Conservation (phyloP, 805 yeast genomes). For the Candida verbasci region DNA sequence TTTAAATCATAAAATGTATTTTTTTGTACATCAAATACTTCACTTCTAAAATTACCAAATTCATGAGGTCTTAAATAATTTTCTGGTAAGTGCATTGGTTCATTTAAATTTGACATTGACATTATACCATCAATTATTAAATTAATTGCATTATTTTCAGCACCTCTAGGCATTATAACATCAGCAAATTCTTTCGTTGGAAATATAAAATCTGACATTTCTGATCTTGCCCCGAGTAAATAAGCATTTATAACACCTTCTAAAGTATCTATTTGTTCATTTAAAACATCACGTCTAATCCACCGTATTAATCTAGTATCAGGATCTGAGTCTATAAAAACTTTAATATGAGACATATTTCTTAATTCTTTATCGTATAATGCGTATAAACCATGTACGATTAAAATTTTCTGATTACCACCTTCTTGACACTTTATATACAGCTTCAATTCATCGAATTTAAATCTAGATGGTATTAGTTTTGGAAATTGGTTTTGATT, state of each 20-base stretch:
- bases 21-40: slow-evolving; percentile 36
- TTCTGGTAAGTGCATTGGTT: slow-evolving; percentile 10
- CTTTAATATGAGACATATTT: slow-evolving; percentile 54
- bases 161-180: slow-evolving; percentile 68
- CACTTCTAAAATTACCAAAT: slow-evolving; percentile 21
- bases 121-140: slow-evolving; percentile 64
- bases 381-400: slow-evolving; percentile 79
- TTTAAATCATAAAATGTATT: slow-evolving; percentile 42
- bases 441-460: slow-evolving; percentile 25
- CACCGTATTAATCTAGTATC: slow-evolving; percentile 81
- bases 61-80: slow-evolving; percentile 25
- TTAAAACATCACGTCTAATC: slow-evolving; percentile 46
- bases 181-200: slow-evolving; percentile 75
- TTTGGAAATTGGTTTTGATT: slow-evolving; percentile 15
- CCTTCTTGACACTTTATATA: slow-evolving; percentile 10
- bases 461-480: slow-evolving; percentile 39
- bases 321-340: slow-evolving; percentile 79
- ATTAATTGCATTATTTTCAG: slow-evolving; percentile 52
- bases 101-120: slow-evolving; percentile 34
- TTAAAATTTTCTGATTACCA: slow-evolving; percentile 20
- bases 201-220: slow-evolving; percentile 59
- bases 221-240: slow-evolving; percentile 54
- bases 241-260: slow-evolving; percentile 44
- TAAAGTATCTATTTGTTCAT: slow-evolving; percentile 14
- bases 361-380: slow-evolving; percentile 58